A percentile compares a stretch with the other conserved stretches of the same genome.
These are phyloP conservation scores for Capsicum pubescens DNA, from an alignment of 257 asterid species.

Conservation along the genomic window DNA sequence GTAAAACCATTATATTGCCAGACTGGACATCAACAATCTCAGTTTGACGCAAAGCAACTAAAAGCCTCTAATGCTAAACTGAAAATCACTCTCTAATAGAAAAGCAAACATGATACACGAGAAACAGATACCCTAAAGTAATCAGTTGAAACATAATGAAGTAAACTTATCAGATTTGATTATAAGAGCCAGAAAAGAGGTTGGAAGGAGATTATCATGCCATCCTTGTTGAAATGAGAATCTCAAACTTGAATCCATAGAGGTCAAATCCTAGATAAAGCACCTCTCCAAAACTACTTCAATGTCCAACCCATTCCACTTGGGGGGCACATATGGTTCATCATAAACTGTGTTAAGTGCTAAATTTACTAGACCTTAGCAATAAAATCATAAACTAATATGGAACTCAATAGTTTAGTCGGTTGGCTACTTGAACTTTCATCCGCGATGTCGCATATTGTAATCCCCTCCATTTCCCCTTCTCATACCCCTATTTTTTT, in stretches of 20 bases:
- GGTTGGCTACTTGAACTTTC: too few relatives aligned
- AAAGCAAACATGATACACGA: not conserved
- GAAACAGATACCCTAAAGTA: not conserved
- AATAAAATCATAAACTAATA: not conserved
- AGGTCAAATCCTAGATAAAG: not conserved
- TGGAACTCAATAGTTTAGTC: too few relatives aligned
- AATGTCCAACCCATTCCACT: not conserved
- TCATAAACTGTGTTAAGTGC: not conserved
- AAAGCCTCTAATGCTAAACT: not conserved
- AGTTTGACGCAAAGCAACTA: not conserved
- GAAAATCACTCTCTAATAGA: not conserved
- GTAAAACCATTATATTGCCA: slow-evolving; percentile 7
- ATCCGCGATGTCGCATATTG: too few relatives aligned
- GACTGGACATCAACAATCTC: slow-evolving; percentile 3
- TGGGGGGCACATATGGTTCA: not conserved
- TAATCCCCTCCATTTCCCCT: too few relatives aligned
- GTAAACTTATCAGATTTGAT: not conserved
- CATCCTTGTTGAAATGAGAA: not conserved
- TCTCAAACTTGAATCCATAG: not conserved
- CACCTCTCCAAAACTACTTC: not conserved
- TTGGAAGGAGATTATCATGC: not conserved
- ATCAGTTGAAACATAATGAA: slow-evolving; percentile 9
- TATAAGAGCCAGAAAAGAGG: not conserved
- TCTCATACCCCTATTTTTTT: too few relatives aligned
- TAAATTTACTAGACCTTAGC: not conserved